Evolutionary conservation across 495 filamentous ascomycete genomes (phyloP), one percentile per base, ranked within the genome.

Genomic region (Podospora tetraspora): DNA sequence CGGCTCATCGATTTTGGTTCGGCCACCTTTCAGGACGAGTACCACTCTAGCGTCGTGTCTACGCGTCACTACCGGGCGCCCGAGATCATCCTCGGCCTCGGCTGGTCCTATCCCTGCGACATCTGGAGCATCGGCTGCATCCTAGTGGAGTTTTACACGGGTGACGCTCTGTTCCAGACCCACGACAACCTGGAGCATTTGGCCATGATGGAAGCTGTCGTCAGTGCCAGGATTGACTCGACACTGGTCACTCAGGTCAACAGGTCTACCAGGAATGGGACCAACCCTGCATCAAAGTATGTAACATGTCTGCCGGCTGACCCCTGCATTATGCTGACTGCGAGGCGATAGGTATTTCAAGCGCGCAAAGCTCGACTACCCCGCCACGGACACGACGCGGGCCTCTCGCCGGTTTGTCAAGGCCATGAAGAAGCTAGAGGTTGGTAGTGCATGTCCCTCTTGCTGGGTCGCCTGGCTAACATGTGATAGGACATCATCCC

Each of bases 51-150:
- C 0, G 96, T 99, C 2, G 95, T 99, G 6, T 97, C 93, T 7
- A 99, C 95, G 0, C 86, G 95, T 13, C 96, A 99, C 75, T 99
- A 99, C 71, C 88, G 95, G 61, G 95, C 95, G 0, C 96, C 95
- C 0, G 96, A 99, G 75, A 99, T 99, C 73, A 99, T 99, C 62
- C 84, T 99, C 37, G 95, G 96, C 13, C 84, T 98, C 3, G 96
- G 96, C 19, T 99, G 95, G 96, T 97, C 92, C 68, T 97, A 91
- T 76, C 94, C 95, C 0, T 98, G 96, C 74, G 95, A 99, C 74
- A 94, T 99, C 59, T 99, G 95, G 96, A 98, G 94, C 81, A 97
- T 99, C 62, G 96, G 96, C 8, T 99, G 95, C 73, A 99, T 99
- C 69, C 80, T 99, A 57, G 96, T 99, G n/a, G 95, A 99, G 72